Evolutionary conservation across 2,329 filamentous ascomycete species (phyloP), one percentile per base, ranked within the genome.

Genomic region (Epichloe amarillans): DNA sequence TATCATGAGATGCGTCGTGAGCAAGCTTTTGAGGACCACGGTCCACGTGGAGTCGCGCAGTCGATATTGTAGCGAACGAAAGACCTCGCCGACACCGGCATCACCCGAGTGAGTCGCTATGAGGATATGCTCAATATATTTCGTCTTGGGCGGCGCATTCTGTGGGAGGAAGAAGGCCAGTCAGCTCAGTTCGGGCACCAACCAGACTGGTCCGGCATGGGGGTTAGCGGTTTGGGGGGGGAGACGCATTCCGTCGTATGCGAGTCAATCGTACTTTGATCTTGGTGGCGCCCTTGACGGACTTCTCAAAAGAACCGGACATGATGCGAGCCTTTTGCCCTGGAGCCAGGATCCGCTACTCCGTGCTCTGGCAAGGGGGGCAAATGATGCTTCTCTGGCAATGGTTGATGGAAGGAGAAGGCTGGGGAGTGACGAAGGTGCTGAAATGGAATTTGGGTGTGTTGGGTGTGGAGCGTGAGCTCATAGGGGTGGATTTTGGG

Each of bases 61-160:
- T 49, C 93, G 82, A 65, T 88, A 82, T 64, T 94, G 89, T 50
- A 98, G 74, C 41, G 89, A 88, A 54, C 93, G 84, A 67, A 98
- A 97, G 63, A 98, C 87, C 71, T 98, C 93, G 53, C 84, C 91
- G 53, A 98, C 88, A 58, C 91, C 93, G 50, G 88, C 86, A 70
- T 98, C 59, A 90, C 93, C 93, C 21, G 89, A 85, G 70, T 96
- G 88, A 38, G 93, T 98, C 56, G 93, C 91, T 58, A 96, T 79
- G 52, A 98, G 79, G 64, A 98, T 96, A 66, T 96, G 89, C 69
- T 98, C 93, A 73, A 98, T 94, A 73, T 97, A 98, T 72, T 98
- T 98, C 51, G 91, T 93, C 73, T 98, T 98, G 48, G 93, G 93
- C 55, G 93, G 88, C 58, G 93, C 93, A 70, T 90, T 86, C 88